phyloP scores from a whole-genome alignment of 2,329 filamentous ascomycete species.

The Ascochyta rabiei region DNA sequence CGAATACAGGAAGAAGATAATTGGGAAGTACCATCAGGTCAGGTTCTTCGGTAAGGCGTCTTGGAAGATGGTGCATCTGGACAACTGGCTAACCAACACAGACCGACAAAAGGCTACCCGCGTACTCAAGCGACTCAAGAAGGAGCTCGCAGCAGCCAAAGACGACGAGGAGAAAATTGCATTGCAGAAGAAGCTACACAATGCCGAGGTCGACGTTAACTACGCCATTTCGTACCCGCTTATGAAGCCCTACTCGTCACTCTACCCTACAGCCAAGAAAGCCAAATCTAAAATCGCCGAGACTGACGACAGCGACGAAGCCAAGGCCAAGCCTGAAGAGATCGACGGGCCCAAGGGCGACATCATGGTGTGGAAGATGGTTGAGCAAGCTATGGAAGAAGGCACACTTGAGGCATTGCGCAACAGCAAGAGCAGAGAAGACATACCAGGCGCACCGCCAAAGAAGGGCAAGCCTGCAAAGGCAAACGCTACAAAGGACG shows the following conservation, averaged over 20 bases:
- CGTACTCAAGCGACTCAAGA: conserved; percentile 68
- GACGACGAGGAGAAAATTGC: conserved; percentile 58
- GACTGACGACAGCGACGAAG: conserved; percentile 35
- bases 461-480: conserved; percentile 27
- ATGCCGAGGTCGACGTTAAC: conserved; percentile 74
- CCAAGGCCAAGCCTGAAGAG: conserved; percentile 35
- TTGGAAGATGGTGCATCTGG: not conserved
- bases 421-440: conserved; percentile 53
- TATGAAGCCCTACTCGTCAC: conserved; percentile 69
- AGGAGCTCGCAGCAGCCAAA: conserved; percentile 58
- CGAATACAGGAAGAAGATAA: conserved; percentile 72
- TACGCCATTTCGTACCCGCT: conserved; percentile 77
- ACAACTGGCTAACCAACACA: conserved; percentile 39
- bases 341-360: conserved; percentile 54
- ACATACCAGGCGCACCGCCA: conserved; percentile 27
- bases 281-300: conserved; percentile 22
- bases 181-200: conserved; percentile 66
- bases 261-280: conserved; percentile 53
- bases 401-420: conserved; percentile 63
- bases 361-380: conserved; percentile 69
- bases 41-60: conserved; percentile 74
- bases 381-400: conserved; percentile 69
- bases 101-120: conserved; percentile 76
- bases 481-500: conserved; percentile 21
- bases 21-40: conserved; percentile 81